A percentile compares a stretch with the other conserved stretches of the same genome.
Evolutionary conservation across 441 rosid genomes (phyloP).

Genomic region (Brassica balearica): DNA sequence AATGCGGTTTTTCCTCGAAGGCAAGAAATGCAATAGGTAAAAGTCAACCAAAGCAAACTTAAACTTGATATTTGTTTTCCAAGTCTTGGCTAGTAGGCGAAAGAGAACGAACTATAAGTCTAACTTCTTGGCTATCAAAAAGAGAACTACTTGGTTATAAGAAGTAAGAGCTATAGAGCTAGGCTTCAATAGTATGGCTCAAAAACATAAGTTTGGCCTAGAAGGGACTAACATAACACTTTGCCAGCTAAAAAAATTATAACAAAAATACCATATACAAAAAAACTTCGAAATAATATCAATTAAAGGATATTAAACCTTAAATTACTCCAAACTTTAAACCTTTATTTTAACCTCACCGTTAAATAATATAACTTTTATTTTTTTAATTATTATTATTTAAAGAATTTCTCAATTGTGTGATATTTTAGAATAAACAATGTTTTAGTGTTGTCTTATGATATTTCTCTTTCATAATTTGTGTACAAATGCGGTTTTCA

Average conservation of each 20-base stretch:
- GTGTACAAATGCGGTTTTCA: background rate
- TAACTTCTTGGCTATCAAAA: background rate
- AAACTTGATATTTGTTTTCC: background rate
- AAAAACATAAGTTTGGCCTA: background rate
- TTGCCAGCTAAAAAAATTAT: background rate
- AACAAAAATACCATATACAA: background rate
- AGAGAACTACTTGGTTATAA: background rate
- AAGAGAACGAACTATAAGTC: background rate
- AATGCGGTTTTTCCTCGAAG: conserved; percentile 84
- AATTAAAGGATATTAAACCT: background rate
- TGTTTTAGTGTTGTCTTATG: background rate
- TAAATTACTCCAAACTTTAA: background rate
- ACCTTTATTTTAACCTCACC: background rate
- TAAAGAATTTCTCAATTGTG: background rate
- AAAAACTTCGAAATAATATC: background rate
- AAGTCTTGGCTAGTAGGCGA: background rate
- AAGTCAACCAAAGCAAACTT: background rate
- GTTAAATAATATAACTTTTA: background rate
- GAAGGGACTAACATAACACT: background rate
- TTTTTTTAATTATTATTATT: background rate
- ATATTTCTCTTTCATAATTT: background rate
- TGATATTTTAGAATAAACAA: background rate
- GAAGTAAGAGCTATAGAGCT: background rate
- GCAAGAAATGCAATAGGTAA: conserved; percentile 90
- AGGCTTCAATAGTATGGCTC: background rate